phyloP scores from a whole-genome alignment of 495 filamentous ascomycete species.

The Stereocaulon alpinum region DNA sequence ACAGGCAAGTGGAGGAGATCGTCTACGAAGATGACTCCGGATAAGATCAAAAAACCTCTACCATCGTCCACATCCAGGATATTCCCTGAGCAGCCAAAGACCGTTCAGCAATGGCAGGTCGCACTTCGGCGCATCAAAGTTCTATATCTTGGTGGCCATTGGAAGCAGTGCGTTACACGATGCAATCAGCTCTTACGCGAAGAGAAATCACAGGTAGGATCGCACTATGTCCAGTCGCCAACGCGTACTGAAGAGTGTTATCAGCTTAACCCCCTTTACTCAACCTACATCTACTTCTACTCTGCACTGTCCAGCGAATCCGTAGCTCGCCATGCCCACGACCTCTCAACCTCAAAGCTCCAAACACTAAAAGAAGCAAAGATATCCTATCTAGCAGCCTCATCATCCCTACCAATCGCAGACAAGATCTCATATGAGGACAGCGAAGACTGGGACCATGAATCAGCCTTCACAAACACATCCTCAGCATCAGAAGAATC shows the following conservation, averaged over 20 bases:
- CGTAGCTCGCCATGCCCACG: conserved; percentile 33
- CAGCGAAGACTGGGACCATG: not conserved
- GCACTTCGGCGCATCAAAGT: conserved; percentile 29
- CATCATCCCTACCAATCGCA: conserved; percentile 7
- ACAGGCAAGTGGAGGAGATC: not conserved
- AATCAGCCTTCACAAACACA: conserved; percentile 1
- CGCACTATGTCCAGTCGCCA: not conserved
- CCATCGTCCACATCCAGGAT: conserved; percentile 17
- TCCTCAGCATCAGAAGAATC: conserved; percentile 4
- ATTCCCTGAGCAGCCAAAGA: conserved; percentile 19
- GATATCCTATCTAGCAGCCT: conserved; percentile 20
- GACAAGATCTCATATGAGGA: not conserved
- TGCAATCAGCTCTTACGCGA: conserved; percentile 27
- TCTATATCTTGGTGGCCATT: conserved; percentile 33
- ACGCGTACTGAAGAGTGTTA: not conserved
- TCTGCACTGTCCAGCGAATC: conserved; percentile 36
- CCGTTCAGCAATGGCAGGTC: conserved; percentile 28
- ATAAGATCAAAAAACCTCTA: conserved; percentile 18
- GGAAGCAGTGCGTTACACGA: conserved; percentile 36
- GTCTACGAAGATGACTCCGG: conserved; percentile 16
- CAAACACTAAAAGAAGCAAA: conserved; percentile 28
- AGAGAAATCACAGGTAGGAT: conserved; percentile 26
- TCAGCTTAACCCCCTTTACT: conserved; percentile 32
- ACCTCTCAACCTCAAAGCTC: conserved; percentile 34
- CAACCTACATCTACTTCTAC: conserved; percentile 37